Evolutionary conservation across 768 basidiomycete genomes (phyloP).

Genomic region (Kwoniella sp.): DNA sequence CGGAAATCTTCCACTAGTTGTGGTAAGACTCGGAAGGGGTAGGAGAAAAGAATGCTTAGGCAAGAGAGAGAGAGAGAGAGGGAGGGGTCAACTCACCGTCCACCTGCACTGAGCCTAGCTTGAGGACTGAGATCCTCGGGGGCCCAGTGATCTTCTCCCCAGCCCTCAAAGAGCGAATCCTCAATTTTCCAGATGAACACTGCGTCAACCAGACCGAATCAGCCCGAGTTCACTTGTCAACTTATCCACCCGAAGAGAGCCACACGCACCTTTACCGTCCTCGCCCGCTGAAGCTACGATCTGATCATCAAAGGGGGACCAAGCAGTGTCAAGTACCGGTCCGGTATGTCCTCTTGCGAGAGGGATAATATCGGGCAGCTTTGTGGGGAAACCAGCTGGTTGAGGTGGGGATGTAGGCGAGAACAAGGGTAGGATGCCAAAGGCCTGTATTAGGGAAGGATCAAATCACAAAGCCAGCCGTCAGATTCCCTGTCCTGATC

Average conservation of each 20-base stretch:
- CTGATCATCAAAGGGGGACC: constrained; percentile 90
- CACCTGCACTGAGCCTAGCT: constrained; percentile 50
- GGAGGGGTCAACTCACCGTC: constrained; percentile 32
- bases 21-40: no score
- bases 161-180: constrained; percentile 73
- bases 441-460: no score
- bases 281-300: constrained; percentile 90
- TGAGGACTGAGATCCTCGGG: constrained; percentile 79
- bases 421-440: constrained; percentile 80
- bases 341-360: constrained; percentile 72
- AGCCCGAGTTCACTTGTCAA: not conserved
- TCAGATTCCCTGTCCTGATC: not conserved
- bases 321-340: constrained; percentile 81
- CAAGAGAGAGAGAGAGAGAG: constrained; percentile 69
- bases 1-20: no score
- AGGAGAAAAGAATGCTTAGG: no score
- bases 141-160: constrained; percentile 80
- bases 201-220: constrained; percentile 4
- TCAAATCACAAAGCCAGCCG: not conserved
- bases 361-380: constrained; percentile 88
- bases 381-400: constrained; percentile 65
- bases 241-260: no score
- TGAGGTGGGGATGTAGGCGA: constrained; percentile 63
- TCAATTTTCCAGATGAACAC: constrained; percentile 85
- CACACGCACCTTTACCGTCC: constrained; percentile 70